A percentile compares a stretch with the other conserved stretches of the same genome.
Evolutionary conservation across 2,329 filamentous ascomycete genomes (phyloP).

Genomic region (Colletotrichum plurivorum): DNA sequence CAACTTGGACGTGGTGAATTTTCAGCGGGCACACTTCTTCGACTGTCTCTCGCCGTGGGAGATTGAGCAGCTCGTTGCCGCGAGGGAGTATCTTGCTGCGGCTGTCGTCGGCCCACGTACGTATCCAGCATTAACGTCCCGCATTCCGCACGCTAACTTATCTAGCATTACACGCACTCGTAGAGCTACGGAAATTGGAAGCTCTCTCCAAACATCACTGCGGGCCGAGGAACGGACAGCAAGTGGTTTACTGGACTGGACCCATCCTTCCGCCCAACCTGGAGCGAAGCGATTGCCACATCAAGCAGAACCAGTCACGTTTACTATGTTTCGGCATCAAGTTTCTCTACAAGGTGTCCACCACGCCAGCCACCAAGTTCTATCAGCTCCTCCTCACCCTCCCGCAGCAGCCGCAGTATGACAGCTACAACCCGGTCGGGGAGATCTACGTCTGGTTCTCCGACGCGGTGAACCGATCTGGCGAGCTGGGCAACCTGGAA

Average conservation of each 20-base stretch:
- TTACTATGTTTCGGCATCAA: slow-evolving; percentile 31
- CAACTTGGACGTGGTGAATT: slow-evolving; percentile 34
- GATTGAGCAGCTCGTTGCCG: slow-evolving; percentile 30
- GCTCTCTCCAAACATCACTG: slow-evolving; percentile 30
- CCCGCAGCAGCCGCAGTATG: slow-evolving; percentile 30
- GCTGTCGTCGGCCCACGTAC: slow-evolving; percentile 32
- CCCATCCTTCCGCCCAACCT: slow-evolving; percentile 26
- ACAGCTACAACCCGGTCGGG: slow-evolving; percentile 30
- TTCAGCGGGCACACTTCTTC: slow-evolving; percentile 33
- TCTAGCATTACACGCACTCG: slow-evolving; percentile 27
- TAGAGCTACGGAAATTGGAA: slow-evolving; percentile 30
- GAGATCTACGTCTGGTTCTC: slow-evolving; percentile 37
- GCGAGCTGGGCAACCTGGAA: slow-evolving; percentile 24
- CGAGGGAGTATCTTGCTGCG: slow-evolving; percentile 24
- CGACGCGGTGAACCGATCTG: slow-evolving; percentile 24
- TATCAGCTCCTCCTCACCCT: slow-evolving; percentile 21
- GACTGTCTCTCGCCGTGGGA: slow-evolving; percentile 34
- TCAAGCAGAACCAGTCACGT: slow-evolving; percentile 34
- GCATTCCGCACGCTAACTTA: not conserved
- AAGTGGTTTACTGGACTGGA: slow-evolving; percentile 32
- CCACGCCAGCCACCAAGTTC: slow-evolving; percentile 23
- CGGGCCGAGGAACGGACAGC: slow-evolving; percentile 9
- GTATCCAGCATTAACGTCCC: not conserved
- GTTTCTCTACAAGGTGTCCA: slow-evolving; percentile 29
- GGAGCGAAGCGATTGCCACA: slow-evolving; percentile 32